Conservation (phyloP, 1,284 basidiomycete species). For the Ustilago esculenta region DNA sequence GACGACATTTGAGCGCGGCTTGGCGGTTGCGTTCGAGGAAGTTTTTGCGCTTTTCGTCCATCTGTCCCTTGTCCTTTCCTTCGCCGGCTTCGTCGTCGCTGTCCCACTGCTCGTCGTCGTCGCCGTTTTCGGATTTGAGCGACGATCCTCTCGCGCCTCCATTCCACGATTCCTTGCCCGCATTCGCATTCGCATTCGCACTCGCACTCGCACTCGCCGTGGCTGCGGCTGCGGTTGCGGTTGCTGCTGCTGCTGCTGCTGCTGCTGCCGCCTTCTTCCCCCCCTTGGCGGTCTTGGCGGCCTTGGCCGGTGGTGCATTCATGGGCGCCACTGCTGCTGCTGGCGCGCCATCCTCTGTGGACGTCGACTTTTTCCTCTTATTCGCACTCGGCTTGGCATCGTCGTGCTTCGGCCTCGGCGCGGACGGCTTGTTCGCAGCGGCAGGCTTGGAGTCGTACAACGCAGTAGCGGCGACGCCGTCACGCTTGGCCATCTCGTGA, state of each 20-base stretch:
- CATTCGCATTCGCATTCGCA: conserved; percentile 25
- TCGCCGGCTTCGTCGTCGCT: conserved; percentile 30
- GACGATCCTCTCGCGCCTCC: conserved; percentile 5
- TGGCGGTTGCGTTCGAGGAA: conserved; percentile 66
- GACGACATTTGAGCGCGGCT: conserved; percentile 96
- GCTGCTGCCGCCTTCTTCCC: conserved; percentile 64
- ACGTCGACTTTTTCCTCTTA: conserved; percentile 54
- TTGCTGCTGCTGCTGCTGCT: conserved; percentile 18
- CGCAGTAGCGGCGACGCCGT: conserved; percentile 70
- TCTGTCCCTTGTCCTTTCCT: conserved; percentile 63
- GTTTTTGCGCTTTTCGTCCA: conserved; percentile 65
- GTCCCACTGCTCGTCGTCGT: conserved; percentile 39
- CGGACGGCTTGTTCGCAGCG: conserved; percentile 15
- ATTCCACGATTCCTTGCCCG: too few relatives aligned
- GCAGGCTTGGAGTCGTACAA: conserved; percentile 42
- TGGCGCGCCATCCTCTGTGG: conserved; percentile 14
- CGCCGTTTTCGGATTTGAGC: conserved; percentile 68
- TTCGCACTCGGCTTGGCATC: conserved; percentile 40
- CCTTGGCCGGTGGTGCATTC: conserved; percentile 26
- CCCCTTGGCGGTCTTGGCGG: conserved; percentile 65
- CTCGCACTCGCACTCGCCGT: conserved; percentile 60
- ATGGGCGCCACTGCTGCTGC: conserved; percentile 2
- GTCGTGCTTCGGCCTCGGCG: conserved; percentile 11
- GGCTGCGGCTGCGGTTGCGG: conserved; percentile 3
- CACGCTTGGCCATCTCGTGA: conserved; percentile 93